Conservation (phyloP, 805 yeast species). For the Ogataea pignaliae region DNA sequence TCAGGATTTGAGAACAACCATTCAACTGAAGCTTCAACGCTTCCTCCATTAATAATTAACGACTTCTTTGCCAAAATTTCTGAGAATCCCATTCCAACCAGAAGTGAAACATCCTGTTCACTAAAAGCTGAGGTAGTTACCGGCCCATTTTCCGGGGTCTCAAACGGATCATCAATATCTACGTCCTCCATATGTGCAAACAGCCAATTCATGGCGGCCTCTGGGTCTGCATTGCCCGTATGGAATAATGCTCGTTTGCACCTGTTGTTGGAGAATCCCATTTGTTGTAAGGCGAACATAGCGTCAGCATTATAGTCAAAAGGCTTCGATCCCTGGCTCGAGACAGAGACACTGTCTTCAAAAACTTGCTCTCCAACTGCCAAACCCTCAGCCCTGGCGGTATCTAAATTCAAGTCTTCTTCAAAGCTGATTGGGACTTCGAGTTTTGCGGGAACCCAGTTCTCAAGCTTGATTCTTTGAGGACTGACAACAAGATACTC, state of each 20-base stretch:
- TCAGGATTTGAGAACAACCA: slow-evolving; percentile 86
- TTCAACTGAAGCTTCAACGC: slow-evolving; percentile 75
- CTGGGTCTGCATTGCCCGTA: slow-evolving; percentile 62
- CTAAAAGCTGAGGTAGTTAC: slow-evolving; percentile 20
- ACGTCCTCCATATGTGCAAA: slow-evolving; percentile 85
- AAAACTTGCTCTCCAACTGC: slow-evolving; percentile 37
- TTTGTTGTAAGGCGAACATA: slow-evolving; percentile 52
- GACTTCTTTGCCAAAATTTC: slow-evolving; percentile 68
- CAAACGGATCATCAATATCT: slow-evolving; percentile 64
- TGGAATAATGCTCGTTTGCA: slow-evolving; percentile 61
- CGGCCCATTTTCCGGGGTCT: slow-evolving; percentile 19
- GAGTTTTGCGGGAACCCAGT: slow-evolving; percentile 86
- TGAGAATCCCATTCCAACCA: slow-evolving; percentile 77
- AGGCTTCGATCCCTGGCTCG: slow-evolving; percentile 7
- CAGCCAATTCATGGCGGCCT: slow-evolving; percentile 86
- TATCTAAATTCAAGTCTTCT: slow-evolving; percentile 38
- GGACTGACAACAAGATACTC: slow-evolving; percentile 66
- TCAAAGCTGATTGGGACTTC: slow-evolving; percentile 62
- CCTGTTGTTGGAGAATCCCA: slow-evolving; percentile 84
- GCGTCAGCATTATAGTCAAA: slow-evolving; percentile 57
- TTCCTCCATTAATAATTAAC: slow-evolving; percentile 50
- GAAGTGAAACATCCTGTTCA: slow-evolving; percentile 39
- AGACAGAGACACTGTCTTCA: slow-evolving; percentile 33
- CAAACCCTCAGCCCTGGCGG: slow-evolving; percentile 38
- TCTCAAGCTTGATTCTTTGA: slow-evolving; percentile 74